Percentiles rank a stretch among this genome's conserved stretches.
Evolutionary conservation across 2,329 filamentous ascomycete genomes (phyloP).

Genomic region (Ophidiomyces ophidiicola): DNA sequence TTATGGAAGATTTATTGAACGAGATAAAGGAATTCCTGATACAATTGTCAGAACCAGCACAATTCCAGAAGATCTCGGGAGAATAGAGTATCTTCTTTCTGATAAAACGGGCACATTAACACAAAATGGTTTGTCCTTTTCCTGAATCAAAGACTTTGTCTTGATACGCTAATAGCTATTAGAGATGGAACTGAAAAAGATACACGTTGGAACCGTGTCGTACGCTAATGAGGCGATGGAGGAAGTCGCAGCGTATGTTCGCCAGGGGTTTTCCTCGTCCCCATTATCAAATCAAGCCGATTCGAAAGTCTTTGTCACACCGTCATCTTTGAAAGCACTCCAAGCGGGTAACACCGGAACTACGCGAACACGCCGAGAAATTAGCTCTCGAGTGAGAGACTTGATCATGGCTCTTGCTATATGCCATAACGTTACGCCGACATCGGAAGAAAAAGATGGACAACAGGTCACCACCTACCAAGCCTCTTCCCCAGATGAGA

Average conservation of each 20-base stretch:
- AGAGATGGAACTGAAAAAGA: constrained; percentile 98
- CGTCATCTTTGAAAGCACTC: constrained; percentile 57
- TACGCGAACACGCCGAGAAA: constrained; percentile 81
- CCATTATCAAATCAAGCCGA: constrained; percentile 32
- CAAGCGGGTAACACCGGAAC: constrained; percentile 46
- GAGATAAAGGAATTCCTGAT: constrained; percentile 76
- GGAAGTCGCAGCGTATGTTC: constrained; percentile 76
- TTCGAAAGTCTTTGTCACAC: constrained; percentile 53
- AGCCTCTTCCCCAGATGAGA: constrained; percentile 93
- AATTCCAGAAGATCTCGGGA: constrained; percentile 88
- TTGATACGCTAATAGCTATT: neutral
- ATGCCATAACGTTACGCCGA: constrained; percentile 95
- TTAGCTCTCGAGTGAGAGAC: constrained; percentile 83
- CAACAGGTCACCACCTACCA: constrained; percentile 73
- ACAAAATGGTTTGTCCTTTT: constrained; percentile 52
- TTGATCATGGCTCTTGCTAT: constrained; percentile 83
- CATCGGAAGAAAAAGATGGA: constrained; percentile 70
- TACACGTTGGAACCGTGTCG: constrained; percentile 93
- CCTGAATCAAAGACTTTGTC: neutral
- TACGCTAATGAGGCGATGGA: constrained; percentile 99
- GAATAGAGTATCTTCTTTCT: constrained; percentile 90
- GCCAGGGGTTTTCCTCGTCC: constrained; percentile 60
- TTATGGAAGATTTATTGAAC: constrained; percentile 90
- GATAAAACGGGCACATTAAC: constrained; percentile 98
- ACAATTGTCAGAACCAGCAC: constrained; percentile 93